phyloP scores from a whole-genome alignment of 1,139 yeast genomes.

The Protomyces macrosporus region DNA sequence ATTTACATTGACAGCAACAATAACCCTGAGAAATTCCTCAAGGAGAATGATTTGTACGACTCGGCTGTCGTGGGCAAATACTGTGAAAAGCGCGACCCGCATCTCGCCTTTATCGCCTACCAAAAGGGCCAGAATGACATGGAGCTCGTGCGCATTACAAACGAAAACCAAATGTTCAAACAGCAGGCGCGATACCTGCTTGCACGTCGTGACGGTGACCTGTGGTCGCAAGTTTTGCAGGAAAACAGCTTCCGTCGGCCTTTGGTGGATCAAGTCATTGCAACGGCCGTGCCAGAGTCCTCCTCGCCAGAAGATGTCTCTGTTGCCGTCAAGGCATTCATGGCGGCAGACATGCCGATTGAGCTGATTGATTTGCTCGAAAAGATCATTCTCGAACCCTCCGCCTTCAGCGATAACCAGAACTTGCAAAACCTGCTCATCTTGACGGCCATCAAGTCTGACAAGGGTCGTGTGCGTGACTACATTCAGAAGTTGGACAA shows the following conservation, averaged over 20 bases:
- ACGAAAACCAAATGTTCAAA: conserved; percentile 96
- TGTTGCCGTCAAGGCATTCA: conserved; percentile 90
- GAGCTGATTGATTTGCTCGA: conserved; percentile 92
- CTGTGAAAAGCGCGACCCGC: conserved; percentile 99
- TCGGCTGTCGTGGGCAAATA: conserved; percentile 92
- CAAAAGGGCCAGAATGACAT: conserved; percentile 90
- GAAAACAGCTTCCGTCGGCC: conserved; percentile 85
- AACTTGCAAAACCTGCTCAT: conserved; percentile 88
- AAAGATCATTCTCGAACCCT: conserved; percentile 92
- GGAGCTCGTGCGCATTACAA: conserved; percentile 84
- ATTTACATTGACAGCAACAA: conserved; percentile 96
- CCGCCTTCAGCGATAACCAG: conserved; percentile 92
- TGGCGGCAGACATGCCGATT: conserved; percentile 88
- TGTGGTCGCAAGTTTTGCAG: conserved; percentile 78
- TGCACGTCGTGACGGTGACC: conserved; percentile 69
- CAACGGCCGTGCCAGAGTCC: conserved; percentile 94
- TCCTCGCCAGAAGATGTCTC: conserved; percentile 95
- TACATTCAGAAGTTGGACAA: conserved; percentile 87
- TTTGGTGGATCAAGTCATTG: conserved; percentile 81
- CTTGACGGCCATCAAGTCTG: conserved; percentile 93
- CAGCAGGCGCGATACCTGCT: conserved; percentile 95
- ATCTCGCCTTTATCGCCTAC: conserved; percentile 92
- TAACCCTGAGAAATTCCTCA: conserved; percentile 92
- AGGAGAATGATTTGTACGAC: conserved; percentile 83
- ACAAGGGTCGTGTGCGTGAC: conserved; percentile 72